These are phyloP conservation scores for Aspergillus quadricinctus DNA, from an alignment of 2,329 filamentous ascomycete genomes.

Conservation along the genomic window DNA sequence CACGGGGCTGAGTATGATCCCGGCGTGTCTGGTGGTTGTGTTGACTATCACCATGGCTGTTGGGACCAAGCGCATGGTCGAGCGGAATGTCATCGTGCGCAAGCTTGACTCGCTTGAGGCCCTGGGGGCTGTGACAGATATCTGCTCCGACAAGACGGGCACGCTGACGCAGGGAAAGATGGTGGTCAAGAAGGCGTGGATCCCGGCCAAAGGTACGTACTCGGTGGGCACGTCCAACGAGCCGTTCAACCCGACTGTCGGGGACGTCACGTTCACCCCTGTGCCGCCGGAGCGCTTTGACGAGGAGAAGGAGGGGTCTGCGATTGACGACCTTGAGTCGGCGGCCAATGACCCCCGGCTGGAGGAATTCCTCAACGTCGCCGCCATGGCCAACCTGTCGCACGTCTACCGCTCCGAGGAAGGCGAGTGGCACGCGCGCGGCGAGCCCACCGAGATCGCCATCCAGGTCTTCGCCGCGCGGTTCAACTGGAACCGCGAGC, in stretches of 20 bases:
- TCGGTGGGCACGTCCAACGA: slow-evolving; percentile 53
- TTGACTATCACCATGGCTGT: slow-evolving; percentile 65
- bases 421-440: slow-evolving; percentile 58
- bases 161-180: slow-evolving; percentile 62
- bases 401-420: slow-evolving; percentile 54
- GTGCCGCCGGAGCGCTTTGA: slow-evolving; percentile 29
- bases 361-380: slow-evolving; percentile 57
- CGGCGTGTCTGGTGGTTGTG: slow-evolving; percentile 60
- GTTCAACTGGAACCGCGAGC: slow-evolving; percentile 59
- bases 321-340: slow-evolving; percentile 22
- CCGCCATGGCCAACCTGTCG: slow-evolving; percentile 63
- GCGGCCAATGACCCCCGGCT: slow-evolving; percentile 46
- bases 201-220: slow-evolving; percentile 55
- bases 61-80: slow-evolving; percentile 56
- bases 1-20: slow-evolving; percentile 58
- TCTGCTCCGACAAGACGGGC: slow-evolving; percentile 56
- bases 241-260: slow-evolving; percentile 55
- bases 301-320: slow-evolving; percentile 21
- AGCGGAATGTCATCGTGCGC: slow-evolving; percentile 55
- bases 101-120: slow-evolving; percentile 56
- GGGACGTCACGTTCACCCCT: slow-evolving; percentile 42
- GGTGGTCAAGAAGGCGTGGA: slow-evolving; percentile 58
- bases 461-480: slow-evolving; percentile 70
- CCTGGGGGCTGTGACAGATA: slow-evolving; percentile 58
- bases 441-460: slow-evolving; percentile 68